Evolutionary conservation across 495 filamentous ascomycete genomes (phyloP), one percentile per base, ranked within the genome.

Genomic region (Penicillium robsamsonii): DNA sequence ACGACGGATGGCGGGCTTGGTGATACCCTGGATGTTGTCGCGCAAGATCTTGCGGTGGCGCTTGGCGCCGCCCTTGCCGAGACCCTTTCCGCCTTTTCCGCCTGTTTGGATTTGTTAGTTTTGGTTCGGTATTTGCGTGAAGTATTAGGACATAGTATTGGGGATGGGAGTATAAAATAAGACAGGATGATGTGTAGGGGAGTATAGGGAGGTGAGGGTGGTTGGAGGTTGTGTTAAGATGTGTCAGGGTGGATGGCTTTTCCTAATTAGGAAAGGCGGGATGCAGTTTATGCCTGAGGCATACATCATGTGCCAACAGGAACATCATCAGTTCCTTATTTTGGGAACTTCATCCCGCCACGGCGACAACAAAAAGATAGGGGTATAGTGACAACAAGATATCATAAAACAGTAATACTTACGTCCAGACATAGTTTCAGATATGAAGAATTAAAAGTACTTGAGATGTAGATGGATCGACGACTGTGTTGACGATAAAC

Each of bases 41-140:
- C 93, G 91, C 73, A 98, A 84, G 81, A 98, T 97, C 88, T 97
- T 98, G 68, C 94, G 88, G 77, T 96, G 91, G 78, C 92, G 92
- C 88, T 97, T 97, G 81, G 93, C 92, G 67, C 96, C 92, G 72
- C 92, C 92, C 81, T 97, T 97, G 69, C 84, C 84, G 73, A 87
- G 84, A 68, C 84, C 84, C 70, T 87, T 87, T 76, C 92, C 92
- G 75, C 92, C 92, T 81, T 96, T 96, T 74, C 91, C 91, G 75
- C 91, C 90, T 91, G 66, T 72, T 37, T 40, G 15, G 30, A 24
- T 33, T 29, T 15, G 54, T 60, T 57, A 70, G 70, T 63, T 70
- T 60, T 38, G 46, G 17, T 50, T 63, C 22, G 9, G 3, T 30
- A 2, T 33, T 38, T 29, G 27, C 10, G 11, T n/a, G 9, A 5